Evolutionary conservation across 495 filamentous ascomycete species (phyloP).

Genomic region (Lasiosphaeria hispida): DNA sequence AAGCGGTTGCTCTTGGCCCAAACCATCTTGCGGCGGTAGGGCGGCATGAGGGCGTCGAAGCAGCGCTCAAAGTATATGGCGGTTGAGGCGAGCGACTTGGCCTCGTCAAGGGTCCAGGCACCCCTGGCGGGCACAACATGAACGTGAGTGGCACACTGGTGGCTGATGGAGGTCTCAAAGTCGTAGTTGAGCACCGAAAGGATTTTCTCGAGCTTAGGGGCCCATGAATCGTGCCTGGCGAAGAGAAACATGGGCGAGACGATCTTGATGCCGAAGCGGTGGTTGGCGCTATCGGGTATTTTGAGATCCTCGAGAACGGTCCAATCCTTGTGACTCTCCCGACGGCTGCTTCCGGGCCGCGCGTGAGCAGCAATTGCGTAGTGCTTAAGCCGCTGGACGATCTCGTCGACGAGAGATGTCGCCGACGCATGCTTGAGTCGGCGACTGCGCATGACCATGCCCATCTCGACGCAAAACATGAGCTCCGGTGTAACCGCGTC

Average conservation of each 20-base stretch:
- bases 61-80: conserved; percentile 33
- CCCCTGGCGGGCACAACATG: conserved; percentile 26
- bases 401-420: conserved; percentile 21
- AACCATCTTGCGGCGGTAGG: conserved; percentile 24
- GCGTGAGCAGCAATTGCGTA: conserved; percentile 20
- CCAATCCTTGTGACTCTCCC: conserved; percentile 20
- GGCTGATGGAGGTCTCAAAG: conserved; percentile 28
- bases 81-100: conserved; percentile 24
- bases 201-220: conserved; percentile 17
- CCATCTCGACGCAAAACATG: conserved; percentile 29
- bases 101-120: conserved; percentile 21
- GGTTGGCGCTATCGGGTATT: conserved; percentile 22
- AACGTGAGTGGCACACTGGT: conserved; percentile 29
- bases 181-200: conserved; percentile 23
- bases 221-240: conserved; percentile 10
- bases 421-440: conserved; percentile 19
- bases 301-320: conserved; percentile 22
- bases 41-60: conserved; percentile 31
- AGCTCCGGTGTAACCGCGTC: conserved; percentile 18
- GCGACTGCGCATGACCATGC: conserved; percentile 29
- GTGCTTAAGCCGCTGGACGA: conserved; percentile 18
- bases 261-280: conserved; percentile 29
- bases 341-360: background rate
- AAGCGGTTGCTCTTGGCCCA: conserved; percentile 32
- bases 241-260: conserved; percentile 30